These are phyloP conservation scores for Obelidium mucronatum DNA, from an alignment of 192 early-diverging fungal genomes.

Conservation along the genomic window DNA sequence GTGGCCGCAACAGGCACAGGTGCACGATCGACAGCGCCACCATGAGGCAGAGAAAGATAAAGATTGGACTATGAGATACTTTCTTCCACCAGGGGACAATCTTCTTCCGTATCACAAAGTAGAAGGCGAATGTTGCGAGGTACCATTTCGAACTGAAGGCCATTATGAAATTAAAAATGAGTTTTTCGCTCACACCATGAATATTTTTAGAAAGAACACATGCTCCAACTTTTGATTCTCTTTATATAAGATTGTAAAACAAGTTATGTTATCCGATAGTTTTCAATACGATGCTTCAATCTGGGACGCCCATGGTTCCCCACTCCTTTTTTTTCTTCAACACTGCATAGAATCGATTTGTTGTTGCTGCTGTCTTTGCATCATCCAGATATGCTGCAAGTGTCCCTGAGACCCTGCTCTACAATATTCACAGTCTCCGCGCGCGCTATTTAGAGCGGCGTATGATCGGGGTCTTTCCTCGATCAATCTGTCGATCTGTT, in stretches of 20 bases:
- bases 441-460: background rate
- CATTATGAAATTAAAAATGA: background rate
- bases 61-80: constrained; percentile 2
- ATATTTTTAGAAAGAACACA: background rate
- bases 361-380: background rate
- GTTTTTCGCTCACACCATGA: background rate
- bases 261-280: too few relatives aligned
- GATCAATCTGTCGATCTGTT: background rate
- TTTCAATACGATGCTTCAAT: too few relatives aligned
- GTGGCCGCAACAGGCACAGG: background rate
- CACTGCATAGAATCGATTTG: background rate
- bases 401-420: constrained; percentile 1
- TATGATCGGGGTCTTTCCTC: too few relatives aligned
- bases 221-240: background rate
- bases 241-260: too few relatives aligned
- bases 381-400: constrained; percentile 21
- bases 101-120: constrained; percentile 38
- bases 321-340: too few relatives aligned
- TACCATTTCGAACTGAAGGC: background rate
- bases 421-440: constrained; percentile 3
- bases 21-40: background rate
- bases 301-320: too few relatives aligned
- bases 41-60: constrained; percentile 21
- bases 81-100: constrained; percentile 30
- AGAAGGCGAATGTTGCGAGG: constrained; percentile 34